These are phyloP conservation scores for Russula ochroleuca DNA, from an alignment of 768 basidiomycete genomes.

Conservation along the genomic window DNA sequence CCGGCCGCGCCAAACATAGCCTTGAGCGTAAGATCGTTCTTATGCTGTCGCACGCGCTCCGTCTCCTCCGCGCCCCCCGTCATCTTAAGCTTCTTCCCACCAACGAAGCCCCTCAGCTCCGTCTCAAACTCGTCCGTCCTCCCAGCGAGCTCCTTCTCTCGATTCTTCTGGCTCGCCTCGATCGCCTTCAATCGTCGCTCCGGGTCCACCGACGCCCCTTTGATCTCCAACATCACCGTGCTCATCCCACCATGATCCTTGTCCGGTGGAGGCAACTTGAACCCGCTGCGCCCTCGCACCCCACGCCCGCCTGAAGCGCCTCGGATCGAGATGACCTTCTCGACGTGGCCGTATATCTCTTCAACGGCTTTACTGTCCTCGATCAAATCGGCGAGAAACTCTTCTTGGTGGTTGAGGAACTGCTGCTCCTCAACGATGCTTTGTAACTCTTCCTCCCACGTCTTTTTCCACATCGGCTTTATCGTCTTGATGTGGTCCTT, in stretches of 20 bases:
- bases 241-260: constrained; percentile 63
- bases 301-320: constrained; percentile 43
- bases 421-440: constrained; percentile 97
- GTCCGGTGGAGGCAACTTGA: constrained; percentile 60
- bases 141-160: constrained; percentile 69
- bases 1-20: constrained; percentile 67
- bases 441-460: constrained; percentile 94
- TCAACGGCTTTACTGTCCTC: constrained; percentile 90
- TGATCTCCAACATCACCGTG: constrained; percentile 88
- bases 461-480: constrained; percentile 98
- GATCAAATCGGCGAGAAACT: constrained; percentile 79
- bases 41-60: constrained; percentile 81
- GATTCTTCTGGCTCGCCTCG: constrained; percentile 74
- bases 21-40: constrained; percentile 80
- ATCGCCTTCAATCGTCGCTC: constrained; percentile 88
- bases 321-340: constrained; percentile 77
- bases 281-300: constrained; percentile 38
- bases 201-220: constrained; percentile 76
- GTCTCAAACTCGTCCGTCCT: constrained; percentile 79
- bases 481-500: constrained; percentile 84
- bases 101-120: constrained; percentile 84
- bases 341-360: constrained; percentile 86
- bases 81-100: constrained; percentile 82
- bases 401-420: constrained; percentile 88
- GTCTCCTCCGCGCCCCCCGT: constrained; percentile 92